Percentiles rank a stretch among this genome's conserved stretches.
Evolutionary conservation across 768 basidiomycete species (phyloP).

Genomic region (Mycena floridula): DNA sequence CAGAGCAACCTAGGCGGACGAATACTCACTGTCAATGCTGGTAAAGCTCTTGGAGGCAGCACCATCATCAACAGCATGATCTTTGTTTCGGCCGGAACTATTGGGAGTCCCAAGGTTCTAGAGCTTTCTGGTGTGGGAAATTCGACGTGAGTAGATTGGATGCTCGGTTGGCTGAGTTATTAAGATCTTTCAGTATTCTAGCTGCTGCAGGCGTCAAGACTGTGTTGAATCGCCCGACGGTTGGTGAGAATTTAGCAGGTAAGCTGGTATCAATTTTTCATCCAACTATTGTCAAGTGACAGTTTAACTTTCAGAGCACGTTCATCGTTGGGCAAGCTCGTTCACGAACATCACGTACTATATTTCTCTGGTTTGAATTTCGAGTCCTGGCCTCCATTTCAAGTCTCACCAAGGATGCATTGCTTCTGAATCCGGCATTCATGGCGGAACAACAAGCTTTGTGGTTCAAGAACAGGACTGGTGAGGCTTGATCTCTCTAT

Average conservation of each 20-base stretch:
- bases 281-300: background rate
- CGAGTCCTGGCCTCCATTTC: too few species aligned
- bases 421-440: constrained; percentile 17
- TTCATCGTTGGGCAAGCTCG: constrained; percentile 26
- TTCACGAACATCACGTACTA: constrained; percentile 25
- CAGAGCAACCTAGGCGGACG: constrained; percentile 36
- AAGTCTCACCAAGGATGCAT: constrained; percentile 22
- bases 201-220: constrained; percentile 34
- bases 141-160: too few species aligned
- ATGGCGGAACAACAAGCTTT: constrained; percentile 16
- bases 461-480: constrained; percentile 25
- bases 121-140: too few species aligned
- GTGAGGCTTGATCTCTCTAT: constrained; percentile 6
- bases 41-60: constrained; percentile 54
- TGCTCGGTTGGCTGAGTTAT: too few species aligned
- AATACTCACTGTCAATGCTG: constrained; percentile 24
- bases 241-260: constrained; percentile 39
- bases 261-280: background rate
- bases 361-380: background rate
- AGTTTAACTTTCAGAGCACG: constrained; percentile 17
- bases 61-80: constrained; percentile 50
- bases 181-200: constrained; percentile 37
- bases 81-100: too few species aligned
- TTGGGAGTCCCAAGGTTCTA: too few species aligned
- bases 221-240: constrained; percentile 38